Percentiles rank a stretch among this genome's conserved stretches.
Conservation (phyloP, 2,329 filamentous ascomycete species). For the Botryotinia narcissicola region DNA sequence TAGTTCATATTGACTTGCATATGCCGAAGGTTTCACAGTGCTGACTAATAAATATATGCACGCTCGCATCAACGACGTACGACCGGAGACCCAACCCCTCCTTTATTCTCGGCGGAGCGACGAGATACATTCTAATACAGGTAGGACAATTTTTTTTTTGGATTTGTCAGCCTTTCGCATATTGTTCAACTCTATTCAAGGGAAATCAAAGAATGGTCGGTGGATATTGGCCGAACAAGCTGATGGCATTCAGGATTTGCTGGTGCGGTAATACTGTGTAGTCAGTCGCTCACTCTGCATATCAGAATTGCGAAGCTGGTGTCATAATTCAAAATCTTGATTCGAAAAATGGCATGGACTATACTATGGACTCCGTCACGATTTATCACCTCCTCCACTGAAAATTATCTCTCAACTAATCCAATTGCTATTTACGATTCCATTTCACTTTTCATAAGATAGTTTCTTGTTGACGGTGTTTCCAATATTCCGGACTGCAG, state of each 20-base stretch:
- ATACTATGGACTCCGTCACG: background rate
- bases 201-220: background rate
- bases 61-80: background rate
- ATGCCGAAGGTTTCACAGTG: background rate
- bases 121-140: background rate
- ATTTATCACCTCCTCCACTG: background rate
- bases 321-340: background rate
- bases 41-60: conserved; percentile 4
- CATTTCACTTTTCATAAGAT: background rate
- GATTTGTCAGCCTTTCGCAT: background rate
- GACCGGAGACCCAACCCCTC: background rate
- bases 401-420: too few species aligned
- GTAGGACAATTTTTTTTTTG: background rate
- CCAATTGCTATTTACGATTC: background rate
- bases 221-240: background rate
- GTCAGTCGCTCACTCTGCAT: background rate
- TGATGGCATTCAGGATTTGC: background rate
- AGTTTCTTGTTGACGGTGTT: background rate
- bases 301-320: background rate
- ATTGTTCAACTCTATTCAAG: background rate
- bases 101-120: background rate
- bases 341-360: background rate
- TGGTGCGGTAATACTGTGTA: background rate
- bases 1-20: background rate
- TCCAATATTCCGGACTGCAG: background rate